Conservation (phyloP, 140 eudicot genomes). For the Bidens hawaiensis region DNA sequence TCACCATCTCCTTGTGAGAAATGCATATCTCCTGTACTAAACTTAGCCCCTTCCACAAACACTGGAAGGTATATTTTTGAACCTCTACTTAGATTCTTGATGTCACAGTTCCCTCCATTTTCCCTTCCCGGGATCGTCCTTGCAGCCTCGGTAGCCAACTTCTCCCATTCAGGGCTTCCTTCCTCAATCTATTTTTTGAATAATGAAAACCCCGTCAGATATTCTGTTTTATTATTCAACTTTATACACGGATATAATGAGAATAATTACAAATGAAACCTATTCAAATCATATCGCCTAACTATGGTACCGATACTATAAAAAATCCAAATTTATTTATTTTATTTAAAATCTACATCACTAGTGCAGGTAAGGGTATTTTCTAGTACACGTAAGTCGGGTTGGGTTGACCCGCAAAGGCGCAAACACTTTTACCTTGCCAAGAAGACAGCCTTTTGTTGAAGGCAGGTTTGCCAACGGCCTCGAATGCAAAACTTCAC, state of each 20-base stretch:
- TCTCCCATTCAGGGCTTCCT: slow-evolving; percentile 78
- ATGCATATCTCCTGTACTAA: slow-evolving; percentile 99
- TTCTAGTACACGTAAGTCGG: too few species aligned
- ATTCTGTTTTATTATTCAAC: too few species aligned
- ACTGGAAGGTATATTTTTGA: slow-evolving; percentile 94
- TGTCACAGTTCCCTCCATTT: slow-evolving; percentile 98
- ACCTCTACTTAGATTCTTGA: slow-evolving; percentile 88
- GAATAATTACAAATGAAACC: too few species aligned
- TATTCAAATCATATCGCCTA: too few species aligned
- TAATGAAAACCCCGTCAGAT: too few species aligned
- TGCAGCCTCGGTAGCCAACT: slow-evolving; percentile 90
- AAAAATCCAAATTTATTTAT: too few species aligned
- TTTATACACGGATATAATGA: too few species aligned
- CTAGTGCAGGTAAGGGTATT: too few species aligned
- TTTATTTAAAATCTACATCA: too few species aligned
- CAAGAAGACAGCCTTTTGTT: slow-evolving; percentile 83
- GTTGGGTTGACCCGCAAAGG: too few species aligned
- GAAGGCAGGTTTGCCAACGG: slow-evolving; percentile 96
- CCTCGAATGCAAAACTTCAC: slow-evolving; percentile 92
- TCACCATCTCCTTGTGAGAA: slow-evolving; percentile 99
- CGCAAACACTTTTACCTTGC: slow-evolving; percentile 63
- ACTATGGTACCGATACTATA: too few species aligned
- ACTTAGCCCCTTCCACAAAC: slow-evolving; percentile 94
- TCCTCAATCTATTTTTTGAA: slow-evolving; percentile 68
- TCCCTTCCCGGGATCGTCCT: slow-evolving; percentile 98